These are phyloP conservation scores for Aspergillus amoenus DNA, from an alignment of 2,329 filamentous ascomycete species.

Conservation along the genomic window DNA sequence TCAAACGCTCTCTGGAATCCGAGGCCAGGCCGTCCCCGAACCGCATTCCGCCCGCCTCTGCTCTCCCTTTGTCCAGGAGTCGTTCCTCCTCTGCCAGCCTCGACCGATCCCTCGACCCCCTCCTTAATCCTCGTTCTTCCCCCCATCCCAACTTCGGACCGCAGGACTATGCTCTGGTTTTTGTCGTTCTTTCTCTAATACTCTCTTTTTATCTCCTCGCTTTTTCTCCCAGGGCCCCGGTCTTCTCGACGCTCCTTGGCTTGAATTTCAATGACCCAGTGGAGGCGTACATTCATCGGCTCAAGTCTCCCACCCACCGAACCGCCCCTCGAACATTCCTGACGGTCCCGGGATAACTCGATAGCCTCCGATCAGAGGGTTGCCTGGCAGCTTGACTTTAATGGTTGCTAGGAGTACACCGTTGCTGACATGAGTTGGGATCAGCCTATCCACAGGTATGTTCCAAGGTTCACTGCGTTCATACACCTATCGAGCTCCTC, in stretches of 20 bases:
- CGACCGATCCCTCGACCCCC: slow-evolving; percentile 14
- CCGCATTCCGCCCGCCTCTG: slow-evolving; percentile 17
- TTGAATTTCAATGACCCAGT: slow-evolving; percentile 28
- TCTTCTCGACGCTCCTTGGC: slow-evolving; percentile 3
- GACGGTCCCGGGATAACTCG: slow-evolving; percentile 21
- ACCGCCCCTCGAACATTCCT: slow-evolving; percentile 31
- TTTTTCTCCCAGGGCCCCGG: not conserved
- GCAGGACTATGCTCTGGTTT: slow-evolving; percentile 13
- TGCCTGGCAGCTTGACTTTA: slow-evolving; percentile 37
- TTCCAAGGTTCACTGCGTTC: slow-evolving; percentile 4
- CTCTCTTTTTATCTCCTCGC: not conserved
- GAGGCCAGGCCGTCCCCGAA: slow-evolving; percentile 2
- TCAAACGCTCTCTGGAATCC: slow-evolving; percentile 1
- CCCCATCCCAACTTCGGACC: slow-evolving; percentile 5
- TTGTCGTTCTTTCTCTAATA: not conserved
- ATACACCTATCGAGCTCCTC: slow-evolving; percentile 7
- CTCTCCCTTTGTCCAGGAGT: slow-evolving; percentile 21
- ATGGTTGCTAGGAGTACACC: slow-evolving; percentile 38
- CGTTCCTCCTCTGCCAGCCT: slow-evolving; percentile 17
- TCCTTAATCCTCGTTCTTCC: slow-evolving; percentile 9
- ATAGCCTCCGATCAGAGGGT: slow-evolving; percentile 26
- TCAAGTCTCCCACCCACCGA: slow-evolving; percentile 20
- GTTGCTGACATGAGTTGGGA: slow-evolving; percentile 49
- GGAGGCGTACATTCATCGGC: slow-evolving; percentile 23
- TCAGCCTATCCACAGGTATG: slow-evolving; percentile 48